Percentiles rank a stretch among this genome's conserved stretches.
phyloP scores from a whole-genome alignment of 2,329 filamentous ascomycete genomes.

The Alternaria sp. region DNA sequence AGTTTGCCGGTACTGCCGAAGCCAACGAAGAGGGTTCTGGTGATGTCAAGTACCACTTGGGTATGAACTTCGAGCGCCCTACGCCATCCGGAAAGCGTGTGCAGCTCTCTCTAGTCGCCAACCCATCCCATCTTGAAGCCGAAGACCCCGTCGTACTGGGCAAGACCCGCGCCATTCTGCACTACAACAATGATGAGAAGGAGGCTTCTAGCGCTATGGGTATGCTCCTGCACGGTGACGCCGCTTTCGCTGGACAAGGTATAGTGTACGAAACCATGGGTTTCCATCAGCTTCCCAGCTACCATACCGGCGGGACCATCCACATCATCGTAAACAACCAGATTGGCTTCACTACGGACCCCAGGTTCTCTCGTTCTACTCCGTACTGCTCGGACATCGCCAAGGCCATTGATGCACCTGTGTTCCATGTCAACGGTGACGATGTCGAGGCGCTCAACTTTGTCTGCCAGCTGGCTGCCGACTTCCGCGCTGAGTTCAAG shows the following conservation, averaged over 20 bases:
- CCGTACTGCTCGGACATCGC: conserved; percentile 99
- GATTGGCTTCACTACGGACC: conserved; percentile 99
- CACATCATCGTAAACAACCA: conserved; percentile 99
- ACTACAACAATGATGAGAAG: conserved; percentile 97
- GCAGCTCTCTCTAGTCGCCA: conserved; percentile 97
- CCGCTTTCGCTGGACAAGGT: conserved; percentile 94
- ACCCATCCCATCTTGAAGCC: conserved; percentile 96
- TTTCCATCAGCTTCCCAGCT: conserved; percentile 93
- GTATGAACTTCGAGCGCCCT: conserved; percentile 99
- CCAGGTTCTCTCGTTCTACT: conserved; percentile 94
- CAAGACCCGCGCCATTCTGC: conserved; percentile 96
- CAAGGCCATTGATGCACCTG: conserved; percentile 96
- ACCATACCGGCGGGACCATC: conserved; percentile 96
- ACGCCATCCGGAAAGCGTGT: conserved; percentile 98
- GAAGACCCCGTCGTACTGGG: conserved; percentile 97
- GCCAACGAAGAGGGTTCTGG: conserved; percentile 95
- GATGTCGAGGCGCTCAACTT: conserved; percentile 99
- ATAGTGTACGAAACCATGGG: conserved; percentile 98
- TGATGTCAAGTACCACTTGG: conserved; percentile 99
- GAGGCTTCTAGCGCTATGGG: conserved; percentile 91
- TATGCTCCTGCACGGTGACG: conserved; percentile 94
- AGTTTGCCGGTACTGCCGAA: conserved; percentile 88
- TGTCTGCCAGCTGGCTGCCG: conserved; percentile 93
- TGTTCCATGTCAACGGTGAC: conserved; percentile 99
- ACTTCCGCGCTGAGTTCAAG: conserved; percentile 99